Evolutionary conservation across 1,139 yeast genomes (phyloP), one percentile per base, ranked within the genome.

Genomic region (Yamadazyma blattariae): DNA sequence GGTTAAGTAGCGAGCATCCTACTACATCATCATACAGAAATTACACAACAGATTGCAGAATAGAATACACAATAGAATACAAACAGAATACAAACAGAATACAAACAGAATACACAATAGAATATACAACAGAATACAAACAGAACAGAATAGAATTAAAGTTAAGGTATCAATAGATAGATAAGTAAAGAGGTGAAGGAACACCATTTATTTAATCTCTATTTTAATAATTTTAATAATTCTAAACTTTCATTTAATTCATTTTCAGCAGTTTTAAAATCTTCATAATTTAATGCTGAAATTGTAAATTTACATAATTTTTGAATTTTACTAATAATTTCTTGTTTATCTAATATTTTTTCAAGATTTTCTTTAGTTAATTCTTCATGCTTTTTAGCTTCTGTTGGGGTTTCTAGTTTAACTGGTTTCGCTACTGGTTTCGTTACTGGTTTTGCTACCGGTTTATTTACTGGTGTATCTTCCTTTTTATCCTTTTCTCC

Each of bases 201-300:
- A n/a, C n/a, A n/a, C n/a, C n/a, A n/a, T n/a, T n/a, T n/a, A n/a
- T n/a, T n/a, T n/a, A n/a, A n/a, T n/a, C n/a, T n/a, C n/a, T n/a
- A n/a, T 7, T 17, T 17, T n/a, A 54, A 33, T 2, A 44, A 25
- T 32, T 41, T 40, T 12, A 55, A 33, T 29, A 54, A 37, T 29
- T 64, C 72, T 36, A 90, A 61, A 0, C 96, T 96, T 19, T 67
- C 55, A 27, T 64, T 61, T 28, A 92, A 67, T 57, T 92, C 95
- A n/a, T 61, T 63, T 33, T 83, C 77, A 0, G 97, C 97, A 0
- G 97, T 92, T 5, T 59, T 68, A 30, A 79, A 65, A 51, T 92
- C 98, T 45, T 92, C 97, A 56, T 89, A 92, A 55, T 89, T 90
- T 48, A 92, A 71, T 0, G 98, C 98, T 33, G 96, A 86, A 8